Evolutionary conservation across 2,329 filamentous ascomycete genomes (phyloP), one percentile per base, ranked within the genome.

Genomic region (Trichoderma breve): DNA sequence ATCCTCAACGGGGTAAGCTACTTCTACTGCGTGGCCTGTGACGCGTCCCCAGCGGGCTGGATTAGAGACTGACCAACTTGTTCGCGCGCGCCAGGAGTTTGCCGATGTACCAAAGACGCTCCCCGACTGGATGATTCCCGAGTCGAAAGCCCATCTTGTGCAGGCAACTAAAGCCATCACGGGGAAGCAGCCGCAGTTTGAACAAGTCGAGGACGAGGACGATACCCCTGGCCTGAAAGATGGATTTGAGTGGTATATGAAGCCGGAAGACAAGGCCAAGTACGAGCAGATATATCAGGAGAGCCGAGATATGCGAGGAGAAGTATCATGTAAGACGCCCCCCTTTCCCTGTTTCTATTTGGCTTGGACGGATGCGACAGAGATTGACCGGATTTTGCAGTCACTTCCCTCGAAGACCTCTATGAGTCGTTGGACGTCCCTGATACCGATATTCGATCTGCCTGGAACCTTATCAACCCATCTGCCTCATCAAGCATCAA

Each of bases 181-280:
- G 15, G 92, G 92, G 74, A 91, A 91, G 76, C 92, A 93, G 76
- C 88, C 92, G 67, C 90, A 92, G 76, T 98, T 98, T 81, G 95
- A 97, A 82, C 88, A 90, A 74, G 90, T 97, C 73, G 92, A 94
- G 70, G 92, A 94, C 76, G 93, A 97, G 73, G 89, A 91, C 75
- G 95, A 97, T 76, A 90, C 91, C 4, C 89, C 90, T 1, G 94
- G 94, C 1, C 86, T 99, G 74, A 97, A 97, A 81, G 94, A 98
- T 82, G 95, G 95, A 14, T 99, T 99, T 82, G 96, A 99, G 81
- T 99, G 96, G 96, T 99, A 99, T 84, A 99, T 99, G 94, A 94
- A 90, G 73, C 96, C 96, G 0, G 83, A 86, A 34, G 95, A 99
- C 83, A 97, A 97, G 83, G 80, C 89, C 75, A 98, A 98, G 83